Base-by-base conservation (phyloP, 2,329 filamentous ascomycete genomes). In the Thermothelomyces thermophilus region DNA sequence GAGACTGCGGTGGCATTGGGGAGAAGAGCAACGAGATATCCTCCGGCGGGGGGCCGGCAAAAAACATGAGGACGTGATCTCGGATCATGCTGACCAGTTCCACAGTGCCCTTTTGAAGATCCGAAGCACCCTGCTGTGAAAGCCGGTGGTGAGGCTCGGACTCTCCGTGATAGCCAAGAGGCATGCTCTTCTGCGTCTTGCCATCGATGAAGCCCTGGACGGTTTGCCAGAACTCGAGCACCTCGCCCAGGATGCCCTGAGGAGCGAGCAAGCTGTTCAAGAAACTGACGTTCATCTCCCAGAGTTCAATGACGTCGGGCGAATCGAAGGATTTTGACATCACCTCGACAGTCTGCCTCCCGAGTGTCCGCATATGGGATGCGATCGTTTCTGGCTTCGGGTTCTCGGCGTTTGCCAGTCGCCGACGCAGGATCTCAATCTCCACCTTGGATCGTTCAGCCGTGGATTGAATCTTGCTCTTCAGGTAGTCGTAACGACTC, bases 201-300 rank as follows among this genome's bases (percentile, higher is more conserved):
- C 90, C 91, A 40, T 89, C 83, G 51, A 97, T 85, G 64, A 98
- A 98, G 0, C 87, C 86, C 61, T 94, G 84, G 0, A 90, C 84
- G 13, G 84, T 93, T 57, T 95, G 87, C 89, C 91, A 96, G 66
- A 95, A 97, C 56, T 95, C 90, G 16, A 95, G 70, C 1, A 97
- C 79, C 65, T 98, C 93, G 0, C 89, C 90, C 5, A 98, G 73
- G 14, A 97, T 76, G 3, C 93, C 93, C 55, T 84, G 82, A 6
- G 83, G 70, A 0, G 89, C 90, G 0, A 98, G 72, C 34, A 98
- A 74, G 36, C 78, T 80, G 9, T 72, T 83, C 53, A 97, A 66
- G 55, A 89, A 93, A 0, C 77, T 72, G 52, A 88, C 73, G 56
- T 95, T 83, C 64, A 90, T 88, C 61, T 96, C 90, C 93, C 93